Conservation (phyloP, 2,329 filamentous ascomycete species). For the Arthrobotrys megalospora region DNA sequence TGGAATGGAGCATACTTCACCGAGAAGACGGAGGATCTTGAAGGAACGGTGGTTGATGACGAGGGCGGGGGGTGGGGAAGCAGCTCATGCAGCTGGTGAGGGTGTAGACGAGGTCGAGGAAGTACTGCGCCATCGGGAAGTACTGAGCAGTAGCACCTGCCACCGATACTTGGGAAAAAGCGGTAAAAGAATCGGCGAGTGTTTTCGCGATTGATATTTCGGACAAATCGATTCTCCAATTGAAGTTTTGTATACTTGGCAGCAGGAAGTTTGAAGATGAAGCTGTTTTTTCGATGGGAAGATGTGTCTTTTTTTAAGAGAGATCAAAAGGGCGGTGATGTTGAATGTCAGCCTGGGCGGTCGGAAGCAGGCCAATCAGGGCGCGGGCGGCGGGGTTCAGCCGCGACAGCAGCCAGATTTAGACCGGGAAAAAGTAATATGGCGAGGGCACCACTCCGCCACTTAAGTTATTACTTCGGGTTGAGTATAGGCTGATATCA, state of each 20-base stretch:
- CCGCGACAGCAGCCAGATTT: constrained; percentile 54
- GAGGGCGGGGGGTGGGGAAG: constrained; percentile 93
- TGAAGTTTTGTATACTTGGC: not conserved
- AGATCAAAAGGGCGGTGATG: constrained; percentile 16
- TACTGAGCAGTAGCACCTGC: too few species aligned
- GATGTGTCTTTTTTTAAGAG: constrained; percentile 28
- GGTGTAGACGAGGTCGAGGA: constrained; percentile 90
- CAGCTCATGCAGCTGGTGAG: constrained; percentile 96
- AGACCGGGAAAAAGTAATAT: constrained; percentile 18
- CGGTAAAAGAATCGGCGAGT: too few species aligned
- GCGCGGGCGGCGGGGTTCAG: constrained; percentile 38
- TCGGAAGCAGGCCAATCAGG: constrained; percentile 35
- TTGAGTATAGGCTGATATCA: too few species aligned
- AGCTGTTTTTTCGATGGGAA: not conserved
- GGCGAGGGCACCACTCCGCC: not conserved
- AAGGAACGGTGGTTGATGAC: constrained; percentile 96
- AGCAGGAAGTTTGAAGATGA: too few species aligned
- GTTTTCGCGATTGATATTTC: not conserved
- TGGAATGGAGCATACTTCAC: constrained; percentile 76
- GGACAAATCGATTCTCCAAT: not conserved
- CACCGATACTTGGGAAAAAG: too few species aligned
- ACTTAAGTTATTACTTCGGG: too few species aligned
- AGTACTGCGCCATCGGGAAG: constrained; percentile 80
- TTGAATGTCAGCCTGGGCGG: constrained; percentile 54
- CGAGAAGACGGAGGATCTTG: constrained; percentile 93